Evolutionary conservation across 805 yeast genomes (phyloP).

Genomic region (Debaryomyces hansenii): DNA sequence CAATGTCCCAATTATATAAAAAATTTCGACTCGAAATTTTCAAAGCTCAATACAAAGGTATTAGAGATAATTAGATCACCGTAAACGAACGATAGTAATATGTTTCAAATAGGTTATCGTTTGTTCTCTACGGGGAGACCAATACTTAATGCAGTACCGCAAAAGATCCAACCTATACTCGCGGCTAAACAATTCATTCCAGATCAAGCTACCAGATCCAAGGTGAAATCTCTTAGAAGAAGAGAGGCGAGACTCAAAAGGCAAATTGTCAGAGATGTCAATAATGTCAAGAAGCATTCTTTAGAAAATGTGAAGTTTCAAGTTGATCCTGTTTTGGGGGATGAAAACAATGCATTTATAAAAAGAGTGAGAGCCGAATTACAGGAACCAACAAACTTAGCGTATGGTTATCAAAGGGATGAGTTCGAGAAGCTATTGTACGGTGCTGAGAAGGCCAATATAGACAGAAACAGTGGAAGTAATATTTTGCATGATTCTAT

Average conservation of each 20-base stretch:
- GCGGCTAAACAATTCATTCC: constrained; percentile 41
- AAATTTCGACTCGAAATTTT: constrained; percentile 4
- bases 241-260: constrained; percentile 41
- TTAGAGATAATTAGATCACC: not conserved
- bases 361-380: constrained; percentile 64
- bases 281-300: constrained; percentile 40
- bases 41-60: not conserved
- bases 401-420: constrained; percentile 54
- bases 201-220: constrained; percentile 29
- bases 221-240: constrained; percentile 33
- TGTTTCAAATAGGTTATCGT: constrained; percentile 10
- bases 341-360: constrained; percentile 63
- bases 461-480: constrained; percentile 32
- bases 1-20: not conserved
- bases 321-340: constrained; percentile 87
- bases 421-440: constrained; percentile 76
- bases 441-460: constrained; percentile 70
- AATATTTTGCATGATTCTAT: constrained; percentile 31
- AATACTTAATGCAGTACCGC: constrained; percentile 9
- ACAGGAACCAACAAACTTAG: constrained; percentile 62
- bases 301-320: constrained; percentile 30
- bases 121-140: constrained; percentile 17
- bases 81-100: not conserved
- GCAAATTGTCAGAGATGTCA: constrained; percentile 40
- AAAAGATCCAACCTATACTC: constrained; percentile 19